These are phyloP conservation scores for Monilinia aucupariae DNA, from an alignment of 2,329 filamentous ascomycete species.

Conservation along the genomic window DNA sequence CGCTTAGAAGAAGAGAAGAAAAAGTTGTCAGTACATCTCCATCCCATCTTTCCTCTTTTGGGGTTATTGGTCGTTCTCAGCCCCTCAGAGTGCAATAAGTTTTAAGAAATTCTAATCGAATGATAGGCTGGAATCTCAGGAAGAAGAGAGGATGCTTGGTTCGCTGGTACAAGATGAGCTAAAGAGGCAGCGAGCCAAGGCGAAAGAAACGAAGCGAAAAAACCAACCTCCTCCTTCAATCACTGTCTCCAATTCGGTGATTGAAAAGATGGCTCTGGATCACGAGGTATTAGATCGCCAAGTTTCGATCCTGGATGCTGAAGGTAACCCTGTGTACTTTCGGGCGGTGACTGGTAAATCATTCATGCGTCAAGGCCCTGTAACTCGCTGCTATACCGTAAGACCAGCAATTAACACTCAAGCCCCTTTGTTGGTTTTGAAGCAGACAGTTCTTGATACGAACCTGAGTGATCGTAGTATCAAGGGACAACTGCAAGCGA, in stretches of 20 bases:
- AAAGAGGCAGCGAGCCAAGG: conserved; percentile 58
- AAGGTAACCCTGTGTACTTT: conserved; percentile 62
- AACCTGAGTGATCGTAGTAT: conserved; percentile 53
- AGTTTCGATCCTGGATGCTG: conserved; percentile 57
- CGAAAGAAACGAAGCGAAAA: conserved; percentile 59
- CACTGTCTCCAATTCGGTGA: conserved; percentile 26
- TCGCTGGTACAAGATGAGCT: conserved; percentile 70
- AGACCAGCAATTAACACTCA: conserved; percentile 55
- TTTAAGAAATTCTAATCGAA: not conserved
- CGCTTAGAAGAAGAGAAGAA: conserved; percentile 43
- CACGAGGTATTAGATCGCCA: conserved; percentile 52
- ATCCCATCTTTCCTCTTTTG: not conserved
- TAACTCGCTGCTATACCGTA: conserved; percentile 67
- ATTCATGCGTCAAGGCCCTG: conserved; percentile 57
- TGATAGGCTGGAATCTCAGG: conserved; percentile 10
- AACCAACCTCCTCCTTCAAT: conserved; percentile 40
- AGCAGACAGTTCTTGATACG: conserved; percentile 58
- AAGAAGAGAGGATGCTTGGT: conserved; percentile 53
- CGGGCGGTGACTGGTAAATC: conserved; percentile 65
- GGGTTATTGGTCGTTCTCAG: not conserved
- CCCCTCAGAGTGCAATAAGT: not conserved
- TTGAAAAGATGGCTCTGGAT: conserved; percentile 30
- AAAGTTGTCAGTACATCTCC: conserved; percentile 32
- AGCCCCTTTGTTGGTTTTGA: conserved; percentile 62
- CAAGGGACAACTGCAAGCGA: conserved; percentile 68